Evolutionary conservation across 257 asterid genomes (phyloP).

Genomic region (Solanum etuberosum): DNA sequence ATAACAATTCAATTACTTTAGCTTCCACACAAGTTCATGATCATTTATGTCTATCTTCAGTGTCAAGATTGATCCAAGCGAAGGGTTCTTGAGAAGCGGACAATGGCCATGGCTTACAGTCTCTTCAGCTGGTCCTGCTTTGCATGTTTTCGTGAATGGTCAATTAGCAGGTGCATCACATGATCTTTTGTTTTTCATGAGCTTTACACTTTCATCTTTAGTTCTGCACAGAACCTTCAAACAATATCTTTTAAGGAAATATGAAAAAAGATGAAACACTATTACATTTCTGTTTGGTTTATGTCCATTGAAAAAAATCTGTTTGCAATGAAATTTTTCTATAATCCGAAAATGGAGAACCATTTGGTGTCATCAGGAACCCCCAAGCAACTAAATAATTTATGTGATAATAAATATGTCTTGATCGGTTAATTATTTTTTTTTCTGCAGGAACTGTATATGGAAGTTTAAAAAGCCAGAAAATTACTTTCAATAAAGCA

Average conservation of each 20-base stretch:
- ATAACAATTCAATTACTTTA: not conserved
- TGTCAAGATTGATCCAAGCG: conserved; percentile 55
- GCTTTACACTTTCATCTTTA: not conserved
- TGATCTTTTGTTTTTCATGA: not conserved
- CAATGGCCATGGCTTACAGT: conserved; percentile 76
- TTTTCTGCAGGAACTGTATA: conserved; percentile 10
- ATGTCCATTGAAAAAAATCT: not conserved
- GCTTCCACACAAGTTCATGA: not conserved
- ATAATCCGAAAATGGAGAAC: not conserved
- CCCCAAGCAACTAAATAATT: not conserved
- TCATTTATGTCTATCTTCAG: conserved; percentile 21
- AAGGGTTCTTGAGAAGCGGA: conserved; percentile 60
- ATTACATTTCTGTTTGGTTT: not conserved
- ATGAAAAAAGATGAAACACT: not conserved
- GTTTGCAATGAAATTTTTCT: not conserved
- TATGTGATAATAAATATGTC: not conserved
- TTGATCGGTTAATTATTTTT: not conserved
- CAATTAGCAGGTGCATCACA: conserved; percentile 1
- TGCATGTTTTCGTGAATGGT: conserved; percentile 17
- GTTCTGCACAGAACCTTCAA: not conserved
- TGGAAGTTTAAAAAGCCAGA: conserved; percentile 12
- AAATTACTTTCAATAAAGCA: conserved; percentile 8
- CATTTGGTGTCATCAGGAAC: not conserved
- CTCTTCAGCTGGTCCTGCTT: conserved; percentile 54
- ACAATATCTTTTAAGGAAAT: not conserved